Base-by-base conservation (phyloP, 2,329 filamentous ascomycete genomes). In the Botryotinia globosa region DNA sequence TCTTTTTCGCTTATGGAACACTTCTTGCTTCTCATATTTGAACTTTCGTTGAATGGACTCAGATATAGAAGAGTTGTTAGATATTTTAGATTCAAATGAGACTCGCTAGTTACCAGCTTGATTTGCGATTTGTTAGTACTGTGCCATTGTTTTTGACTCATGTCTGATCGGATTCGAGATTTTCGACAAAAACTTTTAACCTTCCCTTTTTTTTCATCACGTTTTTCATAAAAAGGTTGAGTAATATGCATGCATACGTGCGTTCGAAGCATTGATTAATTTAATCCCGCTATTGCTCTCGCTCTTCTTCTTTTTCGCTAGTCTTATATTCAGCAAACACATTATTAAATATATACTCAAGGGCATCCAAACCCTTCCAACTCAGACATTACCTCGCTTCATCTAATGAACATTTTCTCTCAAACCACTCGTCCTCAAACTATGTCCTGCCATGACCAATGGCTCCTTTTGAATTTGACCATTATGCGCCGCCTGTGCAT, bases 351-450 rank as follows among this genome's bases (percentile, higher is more conserved):
- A 65, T 48, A 18, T 65, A 48, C 42, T 16, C 5, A 29, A 16
- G 63, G 44, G 63, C 44, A 48, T 10, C n/a, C 9, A 34, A 0
- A 20, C n/a, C 48, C 54, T 16, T 6, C n/a, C 48, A 32, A 32
- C n/a, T 29, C n/a, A 39, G 5, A 16, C 4, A 54, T 42, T 18
- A 32, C 25, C 48, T 42, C n/a, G 29, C 12, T 34, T 37, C 4
- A 32, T 22, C 65, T 56, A 68, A 32, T 68, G 48, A 69, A 78
- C 74, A 76, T 79, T 80, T 73, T 78, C 78, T 71, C 80, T 78
- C 71, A 79, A 73, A 22, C 78, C 81, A 67, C 79, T 80, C 16
- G 81, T 82, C 75, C 76, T 77, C 69, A 80, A 73, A 76, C 78
- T 80, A 51, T 74, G 76, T 48, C 74, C 73, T 39, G 51, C 74